phyloP scores from a whole-genome alignment of 1,139 yeast genomes.

The Kodamaea fungicola region DNA sequence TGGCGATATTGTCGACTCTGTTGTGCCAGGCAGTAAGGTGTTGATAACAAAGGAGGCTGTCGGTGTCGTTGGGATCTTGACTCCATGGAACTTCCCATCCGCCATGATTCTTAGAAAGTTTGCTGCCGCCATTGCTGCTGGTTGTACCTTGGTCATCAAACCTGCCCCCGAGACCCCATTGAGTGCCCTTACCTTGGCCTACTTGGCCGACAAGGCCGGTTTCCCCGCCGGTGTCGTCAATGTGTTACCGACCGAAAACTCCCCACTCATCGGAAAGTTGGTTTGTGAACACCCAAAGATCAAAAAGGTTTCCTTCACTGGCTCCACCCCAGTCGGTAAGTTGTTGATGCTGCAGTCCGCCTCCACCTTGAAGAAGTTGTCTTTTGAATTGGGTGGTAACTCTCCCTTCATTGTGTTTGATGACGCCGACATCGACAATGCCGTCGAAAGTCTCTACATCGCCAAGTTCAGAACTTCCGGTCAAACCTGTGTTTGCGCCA shows the following conservation, averaged over 20 bases:
- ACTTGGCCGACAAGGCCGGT: constrained; percentile 74
- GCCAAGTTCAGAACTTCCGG: constrained; percentile 71
- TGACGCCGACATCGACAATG: constrained; percentile 47
- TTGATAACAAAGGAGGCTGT: constrained; percentile 34
- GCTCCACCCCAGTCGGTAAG: constrained; percentile 57
- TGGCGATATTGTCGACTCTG: constrained; percentile 25
- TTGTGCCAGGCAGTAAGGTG: constrained; percentile 15
- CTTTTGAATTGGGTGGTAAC: constrained; percentile 54
- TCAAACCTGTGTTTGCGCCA: constrained; percentile 88
- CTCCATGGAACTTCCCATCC: constrained; percentile 96
- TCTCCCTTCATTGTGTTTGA: constrained; percentile 49
- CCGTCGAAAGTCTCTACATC: constrained; percentile 49
- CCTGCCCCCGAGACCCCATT: constrained; percentile 91
- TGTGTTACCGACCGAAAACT: constrained; percentile 55
- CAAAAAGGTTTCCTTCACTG: constrained; percentile 55
- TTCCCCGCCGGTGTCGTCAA: constrained; percentile 84
- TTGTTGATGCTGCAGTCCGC: constrained; percentile 46
- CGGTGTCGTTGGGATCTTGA: constrained; percentile 86
- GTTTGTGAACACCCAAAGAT: constrained; percentile 36
- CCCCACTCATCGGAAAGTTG: constrained; percentile 60
- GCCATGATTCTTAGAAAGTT: constrained; percentile 92
- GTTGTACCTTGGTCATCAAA: constrained; percentile 85
- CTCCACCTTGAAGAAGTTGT: constrained; percentile 44
- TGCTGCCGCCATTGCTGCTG: constrained; percentile 91
- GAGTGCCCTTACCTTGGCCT: constrained; percentile 77